Percentiles rank a stretch among this genome's conserved stretches.
These are phyloP conservation scores for Pyrus communis DNA, from an alignment of 306 rosid species.

Conservation along the genomic window DNA sequence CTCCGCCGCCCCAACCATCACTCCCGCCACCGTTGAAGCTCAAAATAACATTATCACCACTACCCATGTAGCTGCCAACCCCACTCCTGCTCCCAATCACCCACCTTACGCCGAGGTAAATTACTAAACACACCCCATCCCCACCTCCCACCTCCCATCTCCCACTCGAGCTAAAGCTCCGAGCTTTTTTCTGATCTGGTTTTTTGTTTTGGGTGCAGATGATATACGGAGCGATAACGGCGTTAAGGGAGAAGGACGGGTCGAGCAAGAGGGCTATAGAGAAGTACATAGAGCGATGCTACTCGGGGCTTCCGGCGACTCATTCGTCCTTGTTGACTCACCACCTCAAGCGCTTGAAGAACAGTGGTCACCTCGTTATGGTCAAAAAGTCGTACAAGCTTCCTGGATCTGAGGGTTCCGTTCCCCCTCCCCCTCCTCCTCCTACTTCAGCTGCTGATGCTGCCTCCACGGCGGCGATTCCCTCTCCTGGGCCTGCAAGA, in stretches of 20 bases:
- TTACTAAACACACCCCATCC: not conserved
- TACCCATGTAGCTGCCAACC: slow-evolving; percentile 10
- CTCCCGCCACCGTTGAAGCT: slow-evolving; percentile 20
- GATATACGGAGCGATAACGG: slow-evolving; percentile 61
- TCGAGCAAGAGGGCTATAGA: slow-evolving; percentile 76
- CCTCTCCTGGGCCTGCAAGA: slow-evolving; percentile 6
- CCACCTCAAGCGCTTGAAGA: slow-evolving; percentile 62
- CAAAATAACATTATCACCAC: not conserved
- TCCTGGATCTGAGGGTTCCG: slow-evolving; percentile 47
- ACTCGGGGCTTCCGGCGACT: slow-evolving; percentile 47
- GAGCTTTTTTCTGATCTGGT: not conserved
- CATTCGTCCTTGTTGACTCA: slow-evolving; percentile 59
- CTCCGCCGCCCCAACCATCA: slow-evolving; percentile 1
- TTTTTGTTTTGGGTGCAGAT: slow-evolving; percentile 29
- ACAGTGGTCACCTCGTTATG: slow-evolving; percentile 47
- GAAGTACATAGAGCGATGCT: slow-evolving; percentile 62
- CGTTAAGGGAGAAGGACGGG: slow-evolving; percentile 66
- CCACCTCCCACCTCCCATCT: not conserved
- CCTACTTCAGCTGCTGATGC: not conserved
- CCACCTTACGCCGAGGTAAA: slow-evolving; percentile 73
- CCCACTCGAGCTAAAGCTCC: not conserved
- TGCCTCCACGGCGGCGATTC: not conserved
- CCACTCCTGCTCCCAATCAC: slow-evolving; percentile 11
- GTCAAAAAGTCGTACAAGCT: slow-evolving; percentile 69
- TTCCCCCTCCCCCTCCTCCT: not conserved